Evolutionary conservation across 495 filamentous ascomycete genomes (phyloP).

Genomic region (Durotheca rogersii): DNA sequence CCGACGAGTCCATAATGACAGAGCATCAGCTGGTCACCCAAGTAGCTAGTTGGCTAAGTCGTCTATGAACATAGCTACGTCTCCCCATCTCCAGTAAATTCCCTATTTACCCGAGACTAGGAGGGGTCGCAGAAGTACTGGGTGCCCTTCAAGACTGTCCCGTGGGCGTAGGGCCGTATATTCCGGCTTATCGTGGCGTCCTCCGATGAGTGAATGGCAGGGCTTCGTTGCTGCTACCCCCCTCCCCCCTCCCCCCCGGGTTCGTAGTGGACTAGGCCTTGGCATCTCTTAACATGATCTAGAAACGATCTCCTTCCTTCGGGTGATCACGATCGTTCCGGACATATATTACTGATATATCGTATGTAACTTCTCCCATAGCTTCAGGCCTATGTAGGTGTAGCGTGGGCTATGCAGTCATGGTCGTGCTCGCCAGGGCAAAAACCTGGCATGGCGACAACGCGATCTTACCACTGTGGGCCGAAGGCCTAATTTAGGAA

Average conservation of each 20-base stretch:
- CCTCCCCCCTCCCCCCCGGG: neutral
- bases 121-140: constrained; percentile 2
- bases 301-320: neutral
- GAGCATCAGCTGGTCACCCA: constrained; percentile 7
- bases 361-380: constrained; percentile 3
- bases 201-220: too few species aligned
- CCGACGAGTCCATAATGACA: constrained; percentile 8
- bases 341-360: constrained; percentile 11
- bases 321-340: constrained; percentile 12
- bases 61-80: constrained; percentile 1
- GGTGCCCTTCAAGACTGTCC: neutral
- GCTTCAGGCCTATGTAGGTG: neutral
- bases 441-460: constrained; percentile 8
- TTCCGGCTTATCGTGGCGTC: too few species aligned
- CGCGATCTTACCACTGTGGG: constrained; percentile 28
- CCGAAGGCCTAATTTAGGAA: constrained; percentile 21
- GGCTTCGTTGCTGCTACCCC: neutral
- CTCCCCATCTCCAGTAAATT: too few species aligned
- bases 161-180: neutral
- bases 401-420: constrained; percentile 20
- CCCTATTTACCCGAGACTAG: constrained; percentile 6
- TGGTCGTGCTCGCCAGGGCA: constrained; percentile 1
- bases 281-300: constrained; percentile 9
- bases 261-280: neutral
- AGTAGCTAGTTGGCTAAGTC: constrained; percentile 1